These are phyloP conservation scores for Aspergillus steynii DNA, from an alignment of 495 filamentous ascomycete genomes.

Conservation along the genomic window DNA sequence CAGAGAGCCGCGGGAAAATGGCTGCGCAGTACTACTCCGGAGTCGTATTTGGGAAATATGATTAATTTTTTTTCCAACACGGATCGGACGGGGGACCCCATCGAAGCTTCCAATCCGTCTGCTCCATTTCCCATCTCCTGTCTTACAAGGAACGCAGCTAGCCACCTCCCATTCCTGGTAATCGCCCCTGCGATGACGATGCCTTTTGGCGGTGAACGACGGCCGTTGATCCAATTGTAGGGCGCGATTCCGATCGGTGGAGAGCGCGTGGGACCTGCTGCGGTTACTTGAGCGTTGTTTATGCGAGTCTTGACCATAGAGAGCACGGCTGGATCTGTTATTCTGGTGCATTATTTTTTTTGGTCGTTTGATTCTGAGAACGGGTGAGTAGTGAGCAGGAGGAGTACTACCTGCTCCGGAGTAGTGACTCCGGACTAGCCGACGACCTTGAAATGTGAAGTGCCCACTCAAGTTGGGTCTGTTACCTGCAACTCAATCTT, in stretches of 20 bases:
- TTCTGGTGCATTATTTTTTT: neutral
- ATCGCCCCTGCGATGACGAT: slow-evolving; percentile 16
- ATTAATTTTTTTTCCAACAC: neutral
- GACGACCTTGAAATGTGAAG: neutral
- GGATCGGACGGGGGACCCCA: neutral
- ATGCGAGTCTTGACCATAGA: neutral
- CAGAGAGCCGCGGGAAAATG: neutral
- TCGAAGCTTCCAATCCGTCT: neutral
- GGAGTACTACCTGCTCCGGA: too few relatives aligned
- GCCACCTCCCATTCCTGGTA: slow-evolving; percentile 5
- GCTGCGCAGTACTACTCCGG: too few relatives aligned
- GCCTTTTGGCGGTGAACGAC: slow-evolving; percentile 27
- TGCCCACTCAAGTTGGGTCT: neutral
- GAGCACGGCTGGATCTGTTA: neutral
- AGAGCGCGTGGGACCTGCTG: slow-evolving; percentile 4
- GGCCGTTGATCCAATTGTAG: slow-evolving; percentile 20
- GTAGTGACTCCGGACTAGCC: too few relatives aligned
- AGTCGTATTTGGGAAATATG: too few relatives aligned
- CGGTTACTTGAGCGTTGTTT: neutral
- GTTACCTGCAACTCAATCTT: neutral
- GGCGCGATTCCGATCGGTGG: slow-evolving; percentile 16
- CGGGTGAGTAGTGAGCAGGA: neutral
- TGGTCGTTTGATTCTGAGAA: neutral
- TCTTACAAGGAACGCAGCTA: slow-evolving; percentile 3
- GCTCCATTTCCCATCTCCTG: neutral